A percentile compares a stretch with the other conserved stretches of the same genome.
These are phyloP conservation scores for Cephalotrichum gorgonifer DNA, from an alignment of 2,329 filamentous ascomycete genomes.

Conservation along the genomic window DNA sequence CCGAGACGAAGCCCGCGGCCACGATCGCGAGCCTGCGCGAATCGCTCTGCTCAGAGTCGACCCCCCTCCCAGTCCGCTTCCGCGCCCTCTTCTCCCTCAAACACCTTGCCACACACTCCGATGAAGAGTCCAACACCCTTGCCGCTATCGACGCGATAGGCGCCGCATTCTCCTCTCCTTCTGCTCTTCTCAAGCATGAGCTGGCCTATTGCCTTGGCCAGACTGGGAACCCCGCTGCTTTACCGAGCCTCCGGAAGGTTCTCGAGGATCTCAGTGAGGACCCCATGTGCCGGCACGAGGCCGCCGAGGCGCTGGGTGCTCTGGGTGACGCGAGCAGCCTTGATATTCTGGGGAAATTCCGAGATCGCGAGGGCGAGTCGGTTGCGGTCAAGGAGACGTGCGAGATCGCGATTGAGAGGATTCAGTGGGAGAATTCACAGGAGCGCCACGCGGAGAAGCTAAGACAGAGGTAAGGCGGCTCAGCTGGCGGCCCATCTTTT, in stretches of 20 bases:
- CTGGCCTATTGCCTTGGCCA: conserved; percentile 95
- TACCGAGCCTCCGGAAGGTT: conserved; percentile 61
- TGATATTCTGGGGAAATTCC: conserved; percentile 59
- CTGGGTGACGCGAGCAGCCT: conserved; percentile 67
- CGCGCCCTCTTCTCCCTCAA: conserved; percentile 97
- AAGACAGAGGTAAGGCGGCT: conserved; percentile 59
- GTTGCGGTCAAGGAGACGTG: conserved; percentile 88
- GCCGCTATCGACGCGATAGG: conserved; percentile 71
- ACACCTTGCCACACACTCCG: conserved; percentile 64
- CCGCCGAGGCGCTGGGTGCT: conserved; percentile 87
- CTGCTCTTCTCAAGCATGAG: conserved; percentile 89
- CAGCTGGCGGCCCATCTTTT: background rate
- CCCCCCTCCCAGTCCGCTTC: conserved; percentile 80
- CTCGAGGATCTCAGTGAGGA: conserved; percentile 75
- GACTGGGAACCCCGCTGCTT: conserved; percentile 65
- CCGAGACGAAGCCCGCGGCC: conserved; percentile 8
- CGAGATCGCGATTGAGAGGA: conserved; percentile 89
- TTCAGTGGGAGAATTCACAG: conserved; percentile 82
- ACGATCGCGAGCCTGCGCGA: conserved; percentile 58
- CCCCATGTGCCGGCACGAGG: conserved; percentile 92
- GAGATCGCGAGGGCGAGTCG: conserved; percentile 66
- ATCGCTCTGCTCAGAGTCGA: conserved; percentile 68
- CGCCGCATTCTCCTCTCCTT: conserved; percentile 73
- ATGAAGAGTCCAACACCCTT: conserved; percentile 43
- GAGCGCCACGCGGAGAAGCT: conserved; percentile 64